Conservation (phyloP, 352 stramenopile species). For the Phytophthora macrochlamydospora region DNA sequence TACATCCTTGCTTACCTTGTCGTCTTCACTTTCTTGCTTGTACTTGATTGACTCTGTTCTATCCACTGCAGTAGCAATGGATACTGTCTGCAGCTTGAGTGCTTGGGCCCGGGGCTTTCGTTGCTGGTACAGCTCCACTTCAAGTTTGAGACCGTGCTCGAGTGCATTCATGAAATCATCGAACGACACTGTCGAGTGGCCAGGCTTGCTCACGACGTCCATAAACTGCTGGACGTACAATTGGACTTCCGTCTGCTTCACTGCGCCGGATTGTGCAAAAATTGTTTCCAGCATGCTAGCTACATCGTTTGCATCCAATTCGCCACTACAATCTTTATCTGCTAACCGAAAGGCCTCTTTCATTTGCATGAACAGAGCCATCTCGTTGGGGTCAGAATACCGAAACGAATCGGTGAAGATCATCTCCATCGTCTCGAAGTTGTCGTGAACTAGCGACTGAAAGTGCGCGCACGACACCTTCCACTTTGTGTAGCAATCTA, state of each 20-base stretch:
- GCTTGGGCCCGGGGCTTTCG: background rate
- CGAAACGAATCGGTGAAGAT: constrained; percentile 74
- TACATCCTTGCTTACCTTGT: constrained; percentile 11
- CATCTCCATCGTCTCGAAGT: constrained; percentile 69
- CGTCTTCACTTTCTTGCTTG: background rate
- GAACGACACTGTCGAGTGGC: constrained; percentile 76
- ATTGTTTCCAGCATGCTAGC: constrained; percentile 67
- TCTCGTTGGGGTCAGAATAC: constrained; percentile 78
- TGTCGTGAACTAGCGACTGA: constrained; percentile 58
- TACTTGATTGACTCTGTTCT: background rate
- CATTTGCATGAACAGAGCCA: constrained; percentile 84
- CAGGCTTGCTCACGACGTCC: constrained; percentile 67
- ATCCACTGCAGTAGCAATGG: background rate
- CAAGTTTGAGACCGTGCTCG: constrained; percentile 73
- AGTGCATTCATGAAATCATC: constrained; percentile 85
- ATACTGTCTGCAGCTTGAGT: background rate
- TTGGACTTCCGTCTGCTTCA: constrained; percentile 70
- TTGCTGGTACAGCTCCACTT: constrained; percentile 67
- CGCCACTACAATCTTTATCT: constrained; percentile 74
- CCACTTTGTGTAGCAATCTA: constrained; percentile 49
- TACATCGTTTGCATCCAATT: constrained; percentile 75
- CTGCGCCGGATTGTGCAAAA: constrained; percentile 63
- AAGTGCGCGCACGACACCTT: constrained; percentile 58
- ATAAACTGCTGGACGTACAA: constrained; percentile 83
- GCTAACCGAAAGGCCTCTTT: constrained; percentile 78